Conservation (phyloP, 345 rosid species). For the Rhodamnia rubescens region DNA sequence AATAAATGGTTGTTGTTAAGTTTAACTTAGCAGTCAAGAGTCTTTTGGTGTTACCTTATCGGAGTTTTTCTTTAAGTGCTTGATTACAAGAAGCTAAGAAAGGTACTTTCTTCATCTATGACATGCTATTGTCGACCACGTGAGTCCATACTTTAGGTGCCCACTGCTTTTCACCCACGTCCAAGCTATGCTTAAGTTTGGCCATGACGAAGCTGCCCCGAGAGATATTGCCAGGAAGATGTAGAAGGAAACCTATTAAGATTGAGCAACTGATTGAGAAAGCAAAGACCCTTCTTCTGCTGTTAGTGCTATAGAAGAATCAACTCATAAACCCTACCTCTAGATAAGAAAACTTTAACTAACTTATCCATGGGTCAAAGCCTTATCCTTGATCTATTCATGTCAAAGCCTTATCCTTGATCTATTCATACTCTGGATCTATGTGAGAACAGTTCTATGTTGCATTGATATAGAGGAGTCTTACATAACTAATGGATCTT, state of each 20-base stretch:
- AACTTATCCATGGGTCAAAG: background rate
- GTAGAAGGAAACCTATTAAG: background rate
- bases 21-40: background rate
- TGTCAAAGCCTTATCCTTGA: background rate
- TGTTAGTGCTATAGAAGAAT: background rate
- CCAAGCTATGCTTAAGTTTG: background rate
- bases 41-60: background rate
- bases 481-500: background rate
- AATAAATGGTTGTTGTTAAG: background rate
- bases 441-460: background rate
- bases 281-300: background rate
- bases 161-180: background rate
- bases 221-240: background rate
- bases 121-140: background rate
- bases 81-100: background rate
- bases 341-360: background rate
- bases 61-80: background rate
- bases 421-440: background rate
- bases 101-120: background rate
- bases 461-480: background rate
- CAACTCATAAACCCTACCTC: background rate
- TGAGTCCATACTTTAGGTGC: background rate
- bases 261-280: background rate
- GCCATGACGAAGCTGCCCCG: background rate
- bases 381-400: background rate